Percentiles rank a stretch among this genome's conserved stretches.
These are phyloP conservation scores for Neodidymelliopsis sp. DNA, from an alignment of 2,329 filamentous ascomycete genomes.

Conservation along the genomic window DNA sequence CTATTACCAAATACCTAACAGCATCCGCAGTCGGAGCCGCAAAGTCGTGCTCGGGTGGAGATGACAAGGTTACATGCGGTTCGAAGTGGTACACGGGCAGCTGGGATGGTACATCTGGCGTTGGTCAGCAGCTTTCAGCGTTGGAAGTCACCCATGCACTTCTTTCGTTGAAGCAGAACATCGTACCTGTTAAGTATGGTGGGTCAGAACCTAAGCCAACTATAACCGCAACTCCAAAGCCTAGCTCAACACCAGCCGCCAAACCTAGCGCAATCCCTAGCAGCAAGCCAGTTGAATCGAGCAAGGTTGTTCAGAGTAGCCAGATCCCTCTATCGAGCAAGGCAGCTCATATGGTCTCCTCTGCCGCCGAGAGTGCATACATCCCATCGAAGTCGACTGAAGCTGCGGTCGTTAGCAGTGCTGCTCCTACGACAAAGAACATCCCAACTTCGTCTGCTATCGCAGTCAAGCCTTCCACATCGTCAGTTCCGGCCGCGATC, in stretches of 20 bases:
- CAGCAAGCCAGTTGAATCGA: slow-evolving; percentile 17
- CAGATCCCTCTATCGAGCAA: slow-evolving; percentile 10
- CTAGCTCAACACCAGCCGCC: slow-evolving; percentile 25
- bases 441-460: slow-evolving; percentile 8
- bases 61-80: slow-evolving; percentile 52
- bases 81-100: slow-evolving; percentile 55
- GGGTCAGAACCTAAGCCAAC: slow-evolving; percentile 28
- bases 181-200: slow-evolving; percentile 38
- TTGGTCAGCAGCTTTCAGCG: slow-evolving; percentile 56
- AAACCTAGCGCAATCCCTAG: slow-evolving; percentile 5
- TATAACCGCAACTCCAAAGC: slow-evolving; percentile 21
- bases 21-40: slow-evolving; percentile 54
- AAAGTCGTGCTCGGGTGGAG: slow-evolving; percentile 52
- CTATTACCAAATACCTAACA: slow-evolving; percentile 49
- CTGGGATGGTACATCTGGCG: slow-evolving; percentile 52
- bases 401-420: slow-evolving; percentile 10
- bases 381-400: slow-evolving; percentile 17
- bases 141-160: slow-evolving; percentile 56
- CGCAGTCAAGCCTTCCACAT: slow-evolving; percentile 1
- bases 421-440: slow-evolving; percentile 10
- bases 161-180: slow-evolving; percentile 44
- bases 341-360: slow-evolving; percentile 3
- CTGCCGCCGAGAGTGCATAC: slow-evolving; percentile 11
- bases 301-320: slow-evolving; percentile 5
- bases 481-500: slow-evolving; percentile 9